These are phyloP conservation scores for Talaromyces trachyspermus DNA, from an alignment of 495 filamentous ascomycete species.

Conservation along the genomic window DNA sequence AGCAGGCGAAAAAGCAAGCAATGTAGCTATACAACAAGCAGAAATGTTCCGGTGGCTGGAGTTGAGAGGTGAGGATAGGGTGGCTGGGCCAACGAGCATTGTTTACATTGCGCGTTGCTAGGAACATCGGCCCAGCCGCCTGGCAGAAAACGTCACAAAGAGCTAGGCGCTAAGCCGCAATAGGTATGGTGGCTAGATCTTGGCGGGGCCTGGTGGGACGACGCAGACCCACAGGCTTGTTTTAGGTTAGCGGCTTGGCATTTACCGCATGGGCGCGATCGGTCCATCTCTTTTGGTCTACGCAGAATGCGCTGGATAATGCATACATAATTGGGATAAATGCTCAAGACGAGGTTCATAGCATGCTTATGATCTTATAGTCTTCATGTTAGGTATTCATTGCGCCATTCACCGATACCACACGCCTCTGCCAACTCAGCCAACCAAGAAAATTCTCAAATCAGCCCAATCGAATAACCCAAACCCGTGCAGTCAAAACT, in stretches of 20 bases:
- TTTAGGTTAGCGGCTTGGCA: slow-evolving; percentile 5
- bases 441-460: neutral
- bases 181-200: neutral
- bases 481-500: neutral
- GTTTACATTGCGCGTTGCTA: slow-evolving; percentile 37
- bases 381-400: too few relatives aligned
- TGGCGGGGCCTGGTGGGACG: neutral
- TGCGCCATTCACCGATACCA: neutral
- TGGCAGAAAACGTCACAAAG: slow-evolving; percentile 6
- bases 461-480: neutral
- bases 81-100: slow-evolving; percentile 43
- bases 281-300: too few relatives aligned
- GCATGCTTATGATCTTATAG: too few relatives aligned
- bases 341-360: too few relatives aligned
- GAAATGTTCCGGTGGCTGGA: slow-evolving; percentile 26
- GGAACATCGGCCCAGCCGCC: slow-evolving; percentile 30
- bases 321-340: neutral
- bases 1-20: neutral
- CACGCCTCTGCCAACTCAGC: neutral
- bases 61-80: slow-evolving; percentile 23
- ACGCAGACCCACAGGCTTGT: neutral
- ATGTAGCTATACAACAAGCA: neutral
- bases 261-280: too few relatives aligned
- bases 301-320: neutral
- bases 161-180: neutral